These are phyloP conservation scores for Urostyla sp. DNA, from an alignment of 73 alveolate genomes.

Conservation along the genomic window DNA sequence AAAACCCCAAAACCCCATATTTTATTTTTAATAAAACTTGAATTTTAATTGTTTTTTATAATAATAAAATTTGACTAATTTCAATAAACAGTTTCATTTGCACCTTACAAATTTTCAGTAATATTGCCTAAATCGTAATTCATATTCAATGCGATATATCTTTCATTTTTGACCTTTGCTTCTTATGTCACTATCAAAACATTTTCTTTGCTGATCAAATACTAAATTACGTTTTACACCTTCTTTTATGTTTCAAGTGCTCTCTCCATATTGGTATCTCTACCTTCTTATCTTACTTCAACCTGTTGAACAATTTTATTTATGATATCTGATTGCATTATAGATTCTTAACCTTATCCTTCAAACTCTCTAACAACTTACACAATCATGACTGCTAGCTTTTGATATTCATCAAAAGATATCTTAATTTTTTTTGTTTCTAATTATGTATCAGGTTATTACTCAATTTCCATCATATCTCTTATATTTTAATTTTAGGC, in stretches of 20 bases:
- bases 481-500: constrained; percentile 11
- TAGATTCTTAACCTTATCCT: constrained; percentile 60
- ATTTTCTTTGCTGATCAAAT: constrained; percentile 74
- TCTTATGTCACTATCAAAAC: constrained; percentile 73
- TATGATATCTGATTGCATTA: constrained; percentile 61
- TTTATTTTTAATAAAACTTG: no score
- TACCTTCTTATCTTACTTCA: constrained; percentile 53
- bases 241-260: constrained; percentile 71
- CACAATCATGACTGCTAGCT: constrained; percentile 45
- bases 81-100: constrained; percentile 13
- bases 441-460: not conserved
- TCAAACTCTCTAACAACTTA: constrained; percentile 71
- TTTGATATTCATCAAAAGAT: constrained; percentile 66
- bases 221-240: constrained; percentile 71
- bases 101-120: constrained; percentile 1
- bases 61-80: no score
- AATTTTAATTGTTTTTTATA: no score
- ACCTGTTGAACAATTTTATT: constrained; percentile 19
- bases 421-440: constrained; percentile 52
- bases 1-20: no score
- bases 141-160: constrained; percentile 67
- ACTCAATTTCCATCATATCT: not conserved
- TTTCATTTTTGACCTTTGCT: constrained; percentile 66
- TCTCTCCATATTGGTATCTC: constrained; percentile 65
- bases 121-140: constrained; percentile 63